phyloP scores from a whole-genome alignment of 306 rosid genomes.

The Crataegus laevigata region DNA sequence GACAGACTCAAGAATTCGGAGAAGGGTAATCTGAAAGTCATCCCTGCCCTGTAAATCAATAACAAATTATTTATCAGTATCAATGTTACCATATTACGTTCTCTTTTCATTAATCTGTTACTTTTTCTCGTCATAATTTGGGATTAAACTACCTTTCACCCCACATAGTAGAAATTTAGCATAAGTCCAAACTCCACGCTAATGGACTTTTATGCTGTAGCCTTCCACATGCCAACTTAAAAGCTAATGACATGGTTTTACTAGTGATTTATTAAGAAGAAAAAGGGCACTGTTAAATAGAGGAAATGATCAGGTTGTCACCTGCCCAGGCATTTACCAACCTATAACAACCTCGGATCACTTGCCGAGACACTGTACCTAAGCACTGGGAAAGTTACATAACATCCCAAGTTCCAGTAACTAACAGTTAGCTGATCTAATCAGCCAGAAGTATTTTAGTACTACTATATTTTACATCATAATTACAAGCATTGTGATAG shows the following conservation, averaged over 20 bases:
- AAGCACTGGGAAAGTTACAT: not conserved
- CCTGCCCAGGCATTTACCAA: not conserved
- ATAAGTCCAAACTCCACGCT: not conserved
- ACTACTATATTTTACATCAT: not conserved
- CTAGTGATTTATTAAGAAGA: not conserved
- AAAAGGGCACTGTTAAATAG: not conserved
- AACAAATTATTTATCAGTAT: conserved; percentile 16
- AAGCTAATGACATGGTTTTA: not conserved
- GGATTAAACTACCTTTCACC: not conserved
- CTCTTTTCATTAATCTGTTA: not conserved
- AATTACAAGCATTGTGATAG: not conserved
- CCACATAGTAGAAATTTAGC: not conserved
- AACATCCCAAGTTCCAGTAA: not conserved
- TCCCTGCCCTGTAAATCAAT: conserved; percentile 83
- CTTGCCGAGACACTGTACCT: not conserved
- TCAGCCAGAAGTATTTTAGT: not conserved
- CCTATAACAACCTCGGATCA: not conserved
- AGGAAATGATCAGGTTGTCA: not conserved
- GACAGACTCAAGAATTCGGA: conserved; percentile 78
- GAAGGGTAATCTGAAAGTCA: conserved; percentile 93
- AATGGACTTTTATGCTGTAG: not conserved
- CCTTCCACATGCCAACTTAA: not conserved
- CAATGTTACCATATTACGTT: conserved; percentile 8
- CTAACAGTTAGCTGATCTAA: not conserved
- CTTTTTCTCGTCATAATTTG: not conserved